Evolutionary conservation across 805 yeast species (phyloP).

Genomic region (Candida alai): DNA sequence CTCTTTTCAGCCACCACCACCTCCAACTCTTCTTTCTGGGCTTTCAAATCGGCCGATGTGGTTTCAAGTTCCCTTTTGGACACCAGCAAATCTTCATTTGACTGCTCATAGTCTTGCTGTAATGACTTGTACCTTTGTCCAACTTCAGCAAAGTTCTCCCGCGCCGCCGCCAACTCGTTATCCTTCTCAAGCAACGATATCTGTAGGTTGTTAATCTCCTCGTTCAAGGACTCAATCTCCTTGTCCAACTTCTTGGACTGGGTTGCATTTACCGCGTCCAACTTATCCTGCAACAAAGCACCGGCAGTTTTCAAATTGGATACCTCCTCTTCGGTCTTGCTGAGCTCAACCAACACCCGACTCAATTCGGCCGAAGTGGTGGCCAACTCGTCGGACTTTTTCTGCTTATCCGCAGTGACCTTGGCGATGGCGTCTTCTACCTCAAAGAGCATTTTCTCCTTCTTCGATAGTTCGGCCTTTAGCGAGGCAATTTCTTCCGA

Average conservation of each 20-base stretch:
- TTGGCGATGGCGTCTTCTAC: not conserved
- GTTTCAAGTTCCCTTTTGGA: not conserved
- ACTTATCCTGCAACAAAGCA: too few relatives aligned
- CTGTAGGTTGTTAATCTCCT: conserved; percentile 3
- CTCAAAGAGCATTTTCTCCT: not conserved
- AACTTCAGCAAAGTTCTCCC: not conserved
- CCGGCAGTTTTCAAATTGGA: too few relatives aligned
- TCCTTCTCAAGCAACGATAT: conserved; percentile 8
- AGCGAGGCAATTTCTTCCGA: too few relatives aligned
- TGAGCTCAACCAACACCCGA: too few relatives aligned
- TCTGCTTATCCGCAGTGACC: conserved; percentile 1
- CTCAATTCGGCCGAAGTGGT: too few relatives aligned
- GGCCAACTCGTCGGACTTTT: conserved; percentile 1
- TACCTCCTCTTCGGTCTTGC: too few relatives aligned
- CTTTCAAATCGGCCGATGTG: conserved; percentile 4
- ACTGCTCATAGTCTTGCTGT: conserved; percentile 9
- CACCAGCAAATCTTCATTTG: not conserved
- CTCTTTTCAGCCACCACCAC: conserved; percentile 1
- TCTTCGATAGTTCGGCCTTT: not conserved
- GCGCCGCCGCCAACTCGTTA: conserved; percentile 9
- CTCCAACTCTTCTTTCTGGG: conserved; percentile 1
- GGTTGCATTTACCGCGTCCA: too few relatives aligned
- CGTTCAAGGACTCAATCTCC: conserved; percentile 1
- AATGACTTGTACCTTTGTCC: not conserved
- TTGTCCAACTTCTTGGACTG: too few relatives aligned